Base-by-base conservation (phyloP, 2,329 filamentous ascomycete species). In the Fonsecaea nubica region DNA sequence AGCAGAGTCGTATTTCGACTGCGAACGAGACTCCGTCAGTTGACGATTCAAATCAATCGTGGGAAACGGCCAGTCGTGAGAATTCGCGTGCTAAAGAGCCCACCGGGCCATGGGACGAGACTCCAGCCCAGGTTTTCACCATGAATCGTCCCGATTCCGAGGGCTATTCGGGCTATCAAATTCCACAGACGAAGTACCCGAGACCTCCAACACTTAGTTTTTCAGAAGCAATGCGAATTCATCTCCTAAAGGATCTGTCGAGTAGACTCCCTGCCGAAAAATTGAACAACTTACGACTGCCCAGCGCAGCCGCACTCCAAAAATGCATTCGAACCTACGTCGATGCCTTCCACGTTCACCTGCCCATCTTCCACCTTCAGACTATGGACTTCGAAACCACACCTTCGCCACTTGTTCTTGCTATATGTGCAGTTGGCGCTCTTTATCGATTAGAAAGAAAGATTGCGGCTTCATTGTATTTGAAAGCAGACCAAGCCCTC, bases 391-490 rank as follows among this genome's bases (percentile, higher is more conserved):
- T 76, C 13, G 67, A 65, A 15, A 64, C 62, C 5, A 71, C 71
- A 6, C 75, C 76, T 15, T 73, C 74, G 25, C 75, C 75, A 1
- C 63, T 79, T 9, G 58, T 76, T 6, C 68, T 79, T 5, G 74
- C 76, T 1, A 78, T 79, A 52, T 78, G 76, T 55, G 75, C 76
- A 15, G 76, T 79, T 61, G 77, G 77, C 1, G 77, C 77, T 4
- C 66, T 76, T 2, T 77, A 77, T 62, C 72, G 58, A 8, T 66
- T 77, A 8, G 73, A 75, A n/a, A 73, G 75, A 25, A 75, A 74
- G 21, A 70, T 72, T 15, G 75, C 76, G 3, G 73, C 70, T 48
- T 67, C 69, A 13, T 36, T 69, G 42, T 69, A 64, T 32, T 48
- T 58, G 48, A 66, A 62, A 52, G 67, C 67, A 10, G 64, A 64